phyloP scores from a whole-genome alignment of 2,329 filamentous ascomycete species.

The Clarireedia hainanense region DNA sequence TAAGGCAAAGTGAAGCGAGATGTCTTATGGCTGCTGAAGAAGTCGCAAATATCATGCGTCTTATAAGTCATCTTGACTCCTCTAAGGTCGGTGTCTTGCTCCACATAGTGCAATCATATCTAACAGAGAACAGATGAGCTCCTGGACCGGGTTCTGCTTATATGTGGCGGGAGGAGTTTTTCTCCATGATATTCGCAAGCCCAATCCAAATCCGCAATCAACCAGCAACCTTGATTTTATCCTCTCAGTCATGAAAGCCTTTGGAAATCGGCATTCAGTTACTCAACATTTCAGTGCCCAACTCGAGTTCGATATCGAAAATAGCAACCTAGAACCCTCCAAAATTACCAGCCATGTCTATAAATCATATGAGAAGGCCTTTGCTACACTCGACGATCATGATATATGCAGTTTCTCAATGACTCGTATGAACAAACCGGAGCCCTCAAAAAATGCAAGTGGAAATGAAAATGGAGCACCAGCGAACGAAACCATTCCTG shows the following conservation, averaged over 20 bases:
- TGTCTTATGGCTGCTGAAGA: conserved; percentile 76
- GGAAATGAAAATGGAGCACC: neutral
- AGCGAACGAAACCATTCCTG: neutral
- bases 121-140: conserved; percentile 51
- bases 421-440: no score
- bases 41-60: conserved; percentile 74
- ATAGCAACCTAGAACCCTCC: conserved; percentile 7
- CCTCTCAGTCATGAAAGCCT: conserved; percentile 66
- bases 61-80: conserved; percentile 64
- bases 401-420: neutral
- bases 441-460: neutral
- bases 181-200: conserved; percentile 59
- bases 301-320: conserved; percentile 70
- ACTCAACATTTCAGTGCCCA: conserved; percentile 82
- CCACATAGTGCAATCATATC: no score
- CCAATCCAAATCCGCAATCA: conserved; percentile 14
- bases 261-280: conserved; percentile 66
- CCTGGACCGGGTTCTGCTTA: conserved; percentile 72
- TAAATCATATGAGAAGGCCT: neutral
- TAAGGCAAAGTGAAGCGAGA: conserved; percentile 62
- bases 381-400: neutral
- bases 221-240: conserved; percentile 61
- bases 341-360: neutral
- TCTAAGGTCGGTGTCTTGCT: conserved; percentile 27
- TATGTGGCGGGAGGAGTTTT: conserved; percentile 84